phyloP scores from a whole-genome alignment of 768 basidiomycete genomes.

The Naganishia vaughanmartiniae region DNA sequence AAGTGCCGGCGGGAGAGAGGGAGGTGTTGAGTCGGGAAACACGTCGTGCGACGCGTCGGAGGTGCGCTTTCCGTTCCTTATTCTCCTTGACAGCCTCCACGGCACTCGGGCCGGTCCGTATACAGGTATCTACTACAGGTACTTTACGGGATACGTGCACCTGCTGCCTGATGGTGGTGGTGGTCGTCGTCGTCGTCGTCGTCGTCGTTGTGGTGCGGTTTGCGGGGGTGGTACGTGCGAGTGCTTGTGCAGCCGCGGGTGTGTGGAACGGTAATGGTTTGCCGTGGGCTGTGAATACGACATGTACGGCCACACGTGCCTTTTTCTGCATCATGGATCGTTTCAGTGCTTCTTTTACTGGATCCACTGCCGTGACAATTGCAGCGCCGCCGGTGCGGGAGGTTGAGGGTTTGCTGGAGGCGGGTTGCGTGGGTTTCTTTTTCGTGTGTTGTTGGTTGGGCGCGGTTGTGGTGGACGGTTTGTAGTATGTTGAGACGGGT shows the following conservation, averaged over 20 bases:
- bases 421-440: background rate
- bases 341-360: background rate
- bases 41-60: conserved; percentile 10
- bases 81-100: background rate
- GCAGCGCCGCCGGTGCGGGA: background rate
- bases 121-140: background rate
- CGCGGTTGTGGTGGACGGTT: background rate
- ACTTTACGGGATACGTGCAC: background rate
- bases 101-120: background rate
- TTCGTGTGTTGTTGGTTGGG: background rate
- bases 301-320: background rate
- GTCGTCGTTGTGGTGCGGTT: too few relatives aligned
- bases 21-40: background rate
- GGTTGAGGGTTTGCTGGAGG: background rate
- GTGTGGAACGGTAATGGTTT: background rate
- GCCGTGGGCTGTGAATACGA: background rate
- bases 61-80: conserved; percentile 11
- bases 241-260: background rate
- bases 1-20: background rate
- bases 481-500: background rate
- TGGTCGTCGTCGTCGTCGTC: too few relatives aligned
- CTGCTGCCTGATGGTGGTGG: too few relatives aligned
- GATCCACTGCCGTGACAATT: background rate
- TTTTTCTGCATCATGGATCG: background rate
- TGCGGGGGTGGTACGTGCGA: background rate